A percentile compares a stretch with the other conserved stretches of the same genome.
Evolutionary conservation across 2,329 filamentous ascomycete genomes (phyloP).

Genomic region (Microcyclospora tardicrescens): DNA sequence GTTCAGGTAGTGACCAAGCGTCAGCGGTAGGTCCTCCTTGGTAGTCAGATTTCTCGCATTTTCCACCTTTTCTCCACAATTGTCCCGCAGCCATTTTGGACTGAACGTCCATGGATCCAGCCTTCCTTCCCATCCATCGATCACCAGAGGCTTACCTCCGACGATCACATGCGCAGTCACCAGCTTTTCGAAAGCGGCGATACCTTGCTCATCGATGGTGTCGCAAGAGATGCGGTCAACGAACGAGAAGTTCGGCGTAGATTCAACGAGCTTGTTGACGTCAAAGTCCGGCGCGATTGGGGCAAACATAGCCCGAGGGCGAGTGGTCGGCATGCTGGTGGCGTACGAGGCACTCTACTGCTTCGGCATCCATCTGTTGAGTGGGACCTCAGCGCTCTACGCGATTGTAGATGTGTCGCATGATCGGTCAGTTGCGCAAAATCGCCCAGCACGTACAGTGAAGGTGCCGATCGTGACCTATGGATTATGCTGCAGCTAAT

Average conservation of each 20-base stretch:
- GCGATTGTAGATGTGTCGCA: too few relatives aligned
- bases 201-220: constrained; percentile 63
- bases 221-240: constrained; percentile 66
- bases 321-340: constrained; percentile 55
- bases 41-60: constrained; percentile 67
- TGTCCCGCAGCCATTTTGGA: constrained; percentile 63
- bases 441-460: too few relatives aligned
- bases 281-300: constrained; percentile 80
- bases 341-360: too few relatives aligned
- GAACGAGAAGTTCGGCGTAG: constrained; percentile 74
- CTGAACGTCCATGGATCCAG: constrained; percentile 71
- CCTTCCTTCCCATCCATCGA: constrained; percentile 72
- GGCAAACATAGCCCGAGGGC: constrained; percentile 81
- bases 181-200: constrained; percentile 73
- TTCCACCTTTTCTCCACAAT: constrained; percentile 71
- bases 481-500: too few relatives aligned
- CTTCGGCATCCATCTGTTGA: too few relatives aligned
- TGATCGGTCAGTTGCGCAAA: too few relatives aligned
- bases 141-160: constrained; percentile 75
- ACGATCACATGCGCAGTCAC: constrained; percentile 71
- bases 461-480: too few relatives aligned
- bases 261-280: constrained; percentile 59
- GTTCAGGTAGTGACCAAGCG: constrained; percentile 77
- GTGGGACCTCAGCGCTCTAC: too few relatives aligned
- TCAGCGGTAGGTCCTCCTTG: constrained; percentile 66